Base-by-base conservation (phyloP, 208 protist species). In the Trypanosoma vivax region DNA sequence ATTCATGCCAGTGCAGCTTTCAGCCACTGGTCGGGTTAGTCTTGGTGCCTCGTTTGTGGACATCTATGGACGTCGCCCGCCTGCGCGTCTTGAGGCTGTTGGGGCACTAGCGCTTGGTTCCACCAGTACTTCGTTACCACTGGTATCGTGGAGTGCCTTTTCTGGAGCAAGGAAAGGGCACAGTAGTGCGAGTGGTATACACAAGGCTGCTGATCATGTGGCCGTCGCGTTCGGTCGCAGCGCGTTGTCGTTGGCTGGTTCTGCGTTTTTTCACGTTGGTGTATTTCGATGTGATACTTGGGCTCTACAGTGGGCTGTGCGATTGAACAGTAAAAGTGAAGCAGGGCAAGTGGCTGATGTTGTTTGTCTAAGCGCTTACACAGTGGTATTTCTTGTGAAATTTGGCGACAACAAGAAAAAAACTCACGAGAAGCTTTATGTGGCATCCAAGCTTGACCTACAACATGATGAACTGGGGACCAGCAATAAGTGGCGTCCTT, bases 261-360 rank as follows among this genome's bases (percentile, higher is more conserved):
- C 31, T 34, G 41, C 50, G 18, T 76, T 79, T 46, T 79, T 92
- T 61, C 59, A 75, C 0, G 58, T 70, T 13, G 67, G 59, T 18
- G 42, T 92, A 14, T 56, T 89, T 16, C 79, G 84, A n/a, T 87
- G 80, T 39, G 84, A 92, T 51, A 92, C 84, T 5, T 88, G 84
- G 79, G 63, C 75, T 11, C 65, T 87, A 35, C 72, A 88, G 40
- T 92, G 84, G 84, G 75, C 48, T 9, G 67, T 88, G 0, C 60
- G 60, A 23, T 31, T 51, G 1, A 42, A 56, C 10, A 21, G 50
- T 13, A 2, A 38, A 5, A 18, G 16, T 1, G 11, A 13, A 23
- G 47, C 43, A 16, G 27, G 16, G 25, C 24, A 27, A 11, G 34
- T 65, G 23, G 25, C 16, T 48, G 29, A 46, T 14, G 41, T 65